Percentiles rank a stretch among this genome's conserved stretches.
Conservation (phyloP, 176 grass and related monocot genomes). For the Ananas comosus region DNA sequence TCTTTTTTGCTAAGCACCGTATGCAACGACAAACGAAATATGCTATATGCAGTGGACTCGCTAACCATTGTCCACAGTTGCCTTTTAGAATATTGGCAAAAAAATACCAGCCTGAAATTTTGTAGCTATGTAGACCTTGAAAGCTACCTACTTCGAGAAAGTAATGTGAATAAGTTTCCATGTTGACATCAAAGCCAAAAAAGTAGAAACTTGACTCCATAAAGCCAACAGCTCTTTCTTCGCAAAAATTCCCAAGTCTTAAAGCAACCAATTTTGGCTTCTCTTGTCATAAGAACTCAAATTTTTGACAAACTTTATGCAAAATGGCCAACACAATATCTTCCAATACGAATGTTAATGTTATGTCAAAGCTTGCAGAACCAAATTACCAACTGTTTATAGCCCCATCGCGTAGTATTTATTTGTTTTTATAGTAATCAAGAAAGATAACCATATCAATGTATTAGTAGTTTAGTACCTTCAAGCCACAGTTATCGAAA, state of each 20-base stretch:
- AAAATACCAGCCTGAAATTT: too few relatives aligned
- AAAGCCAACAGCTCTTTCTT: neutral
- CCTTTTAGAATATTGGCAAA: too few relatives aligned
- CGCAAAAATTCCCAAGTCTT: neutral
- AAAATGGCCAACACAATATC: neutral
- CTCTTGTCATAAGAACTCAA: neutral
- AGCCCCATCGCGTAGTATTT: neutral
- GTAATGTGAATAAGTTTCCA: neutral
- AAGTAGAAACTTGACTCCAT: neutral
- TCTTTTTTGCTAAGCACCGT: too few relatives aligned
- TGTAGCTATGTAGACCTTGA: neutral
- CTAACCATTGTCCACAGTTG: too few relatives aligned
- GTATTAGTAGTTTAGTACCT: neutral
- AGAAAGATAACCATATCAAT: neutral
- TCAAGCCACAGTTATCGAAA: neutral
- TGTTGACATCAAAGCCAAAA: neutral
- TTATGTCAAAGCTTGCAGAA: neutral
- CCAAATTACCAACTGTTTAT: neutral
- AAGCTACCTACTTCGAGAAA: neutral
- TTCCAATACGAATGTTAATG: neutral
- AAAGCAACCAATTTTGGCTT: neutral
- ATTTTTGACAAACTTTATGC: neutral
- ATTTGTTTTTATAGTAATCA: neutral
- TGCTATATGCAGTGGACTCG: too few relatives aligned
- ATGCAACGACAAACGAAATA: too few relatives aligned